Evolutionary conservation across 129 eudicot genomes (phyloP).

Genomic region (Flaveria sonorensis): DNA sequence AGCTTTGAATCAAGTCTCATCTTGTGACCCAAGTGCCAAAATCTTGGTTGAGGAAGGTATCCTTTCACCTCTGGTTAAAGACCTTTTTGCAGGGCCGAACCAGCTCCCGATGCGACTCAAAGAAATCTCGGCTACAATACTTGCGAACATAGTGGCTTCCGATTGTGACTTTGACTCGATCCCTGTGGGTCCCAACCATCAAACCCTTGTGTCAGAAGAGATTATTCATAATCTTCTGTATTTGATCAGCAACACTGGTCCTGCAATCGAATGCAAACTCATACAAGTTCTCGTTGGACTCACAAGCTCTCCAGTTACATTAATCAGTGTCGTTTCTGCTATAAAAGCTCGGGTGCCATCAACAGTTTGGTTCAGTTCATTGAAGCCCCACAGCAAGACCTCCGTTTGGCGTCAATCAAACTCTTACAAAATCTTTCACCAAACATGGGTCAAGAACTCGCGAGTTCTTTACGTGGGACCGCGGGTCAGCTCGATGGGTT

Average conservation of each 20-base stretch:
- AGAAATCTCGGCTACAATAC: constrained; percentile 90
- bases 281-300: constrained; percentile 91
- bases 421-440: constrained; percentile 77
- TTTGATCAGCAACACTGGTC: constrained; percentile 91
- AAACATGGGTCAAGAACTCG: constrained; percentile 70
- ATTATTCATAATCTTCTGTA: constrained; percentile 73
- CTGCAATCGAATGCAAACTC: constrained; percentile 78
- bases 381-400: constrained; percentile 85
- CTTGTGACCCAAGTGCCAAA: constrained; percentile 75
- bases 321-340: constrained; percentile 72
- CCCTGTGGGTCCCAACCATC: constrained; percentile 71
- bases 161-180: constrained; percentile 72
- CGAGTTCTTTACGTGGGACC: constrained; percentile 64
- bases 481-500: constrained; percentile 77
- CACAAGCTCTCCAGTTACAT: constrained; percentile 68
- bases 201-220: constrained; percentile 77
- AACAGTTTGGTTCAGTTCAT: constrained; percentile 86
- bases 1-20: constrained; percentile 90
- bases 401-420: constrained; percentile 68
- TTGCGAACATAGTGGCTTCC: constrained; percentile 76
- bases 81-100: constrained; percentile 67
- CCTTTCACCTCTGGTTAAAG: constrained; percentile 83
- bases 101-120: constrained; percentile 77
- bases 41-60: constrained; percentile 79
- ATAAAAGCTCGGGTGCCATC: constrained; percentile 90